phyloP scores from a whole-genome alignment of 2,329 filamentous ascomycete species.

The Tolypocladium tropicale region DNA sequence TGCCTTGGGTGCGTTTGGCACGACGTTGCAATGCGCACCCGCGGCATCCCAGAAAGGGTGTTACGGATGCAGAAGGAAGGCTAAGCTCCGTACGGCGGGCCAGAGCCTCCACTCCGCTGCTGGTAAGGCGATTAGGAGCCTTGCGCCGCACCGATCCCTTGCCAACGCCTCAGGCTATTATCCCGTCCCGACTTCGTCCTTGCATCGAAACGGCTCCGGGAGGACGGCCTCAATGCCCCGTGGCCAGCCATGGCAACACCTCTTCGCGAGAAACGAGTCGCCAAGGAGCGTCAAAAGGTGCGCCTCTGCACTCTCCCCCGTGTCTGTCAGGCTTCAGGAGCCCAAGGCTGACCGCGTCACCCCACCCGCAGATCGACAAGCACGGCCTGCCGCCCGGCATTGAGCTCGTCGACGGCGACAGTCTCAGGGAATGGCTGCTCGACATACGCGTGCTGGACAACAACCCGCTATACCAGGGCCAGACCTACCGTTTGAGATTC shows the following conservation, averaged over 20 bases:
- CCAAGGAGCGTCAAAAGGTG: slow-evolving; percentile 20
- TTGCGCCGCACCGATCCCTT: background rate
- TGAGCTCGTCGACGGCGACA: slow-evolving; percentile 70
- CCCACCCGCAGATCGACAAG: slow-evolving; percentile 36
- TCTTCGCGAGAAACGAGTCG: slow-evolving; percentile 15
- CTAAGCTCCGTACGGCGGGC: background rate
- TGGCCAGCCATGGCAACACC: slow-evolving; percentile 12
- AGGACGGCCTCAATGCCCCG: slow-evolving; percentile 1
- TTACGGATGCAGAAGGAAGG: background rate
- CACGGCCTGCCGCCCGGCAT: slow-evolving; percentile 57
- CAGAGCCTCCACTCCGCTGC: background rate
- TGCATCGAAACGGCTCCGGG: background rate
- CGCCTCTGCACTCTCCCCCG: background rate
- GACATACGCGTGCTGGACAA: slow-evolving; percentile 84
- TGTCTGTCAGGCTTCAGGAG: background rate
- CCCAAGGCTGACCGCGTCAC: slow-evolving; percentile 8
- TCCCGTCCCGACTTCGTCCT: background rate
- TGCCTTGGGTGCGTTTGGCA: too few relatives aligned
- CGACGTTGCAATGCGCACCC: too few relatives aligned
- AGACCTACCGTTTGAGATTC: slow-evolving; percentile 81
- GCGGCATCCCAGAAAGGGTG: background rate
- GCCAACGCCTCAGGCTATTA: background rate
- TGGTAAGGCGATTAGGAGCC: background rate
- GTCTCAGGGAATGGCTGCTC: slow-evolving; percentile 68
- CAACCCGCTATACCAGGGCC: slow-evolving; percentile 76